Conservation (phyloP, 2,329 filamentous ascomycete species). For the Herpotrichia juniperi region DNA sequence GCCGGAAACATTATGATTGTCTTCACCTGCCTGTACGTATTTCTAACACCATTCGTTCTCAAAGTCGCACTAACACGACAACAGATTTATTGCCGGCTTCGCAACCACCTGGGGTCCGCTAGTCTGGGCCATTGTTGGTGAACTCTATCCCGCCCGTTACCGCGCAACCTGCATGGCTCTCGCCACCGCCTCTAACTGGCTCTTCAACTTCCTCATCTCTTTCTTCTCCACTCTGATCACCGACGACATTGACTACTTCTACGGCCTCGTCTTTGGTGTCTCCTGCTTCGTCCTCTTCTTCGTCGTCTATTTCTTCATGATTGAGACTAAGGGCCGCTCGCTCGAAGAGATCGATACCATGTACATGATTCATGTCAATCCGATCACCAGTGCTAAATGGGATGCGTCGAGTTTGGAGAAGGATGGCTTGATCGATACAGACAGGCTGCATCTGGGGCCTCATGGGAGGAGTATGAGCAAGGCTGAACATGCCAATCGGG, state of each 20-base stretch:
- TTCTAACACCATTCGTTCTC: no score
- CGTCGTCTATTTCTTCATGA: conserved; percentile 78
- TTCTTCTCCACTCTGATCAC: conserved; percentile 84
- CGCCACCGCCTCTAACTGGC: conserved; percentile 51
- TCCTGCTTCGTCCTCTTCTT: conserved; percentile 68
- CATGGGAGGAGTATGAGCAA: no score
- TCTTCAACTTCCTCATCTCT: conserved; percentile 50
- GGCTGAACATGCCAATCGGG: no score
- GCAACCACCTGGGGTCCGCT: conserved; percentile 73
- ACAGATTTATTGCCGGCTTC: conserved; percentile 70
- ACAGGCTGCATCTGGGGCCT: no score
- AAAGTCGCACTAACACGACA: no score
- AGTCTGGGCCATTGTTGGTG: conserved; percentile 71
- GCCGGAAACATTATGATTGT: conserved; percentile 63
- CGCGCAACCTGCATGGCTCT: conserved; percentile 51
- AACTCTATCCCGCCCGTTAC: conserved; percentile 66
- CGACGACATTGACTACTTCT: conserved; percentile 69
- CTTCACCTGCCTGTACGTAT: conserved; percentile 71
- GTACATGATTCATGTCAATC: conserved; percentile 69
- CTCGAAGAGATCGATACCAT: conserved; percentile 78
- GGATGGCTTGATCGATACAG: no score
- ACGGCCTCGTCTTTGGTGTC: conserved; percentile 76
- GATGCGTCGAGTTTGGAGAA: no score
- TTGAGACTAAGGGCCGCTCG: conserved; percentile 73
- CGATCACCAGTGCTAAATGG: conserved; percentile 67